These are phyloP conservation scores for Salix suchowensis DNA, from an alignment of 345 rosid genomes.

Conservation along the genomic window DNA sequence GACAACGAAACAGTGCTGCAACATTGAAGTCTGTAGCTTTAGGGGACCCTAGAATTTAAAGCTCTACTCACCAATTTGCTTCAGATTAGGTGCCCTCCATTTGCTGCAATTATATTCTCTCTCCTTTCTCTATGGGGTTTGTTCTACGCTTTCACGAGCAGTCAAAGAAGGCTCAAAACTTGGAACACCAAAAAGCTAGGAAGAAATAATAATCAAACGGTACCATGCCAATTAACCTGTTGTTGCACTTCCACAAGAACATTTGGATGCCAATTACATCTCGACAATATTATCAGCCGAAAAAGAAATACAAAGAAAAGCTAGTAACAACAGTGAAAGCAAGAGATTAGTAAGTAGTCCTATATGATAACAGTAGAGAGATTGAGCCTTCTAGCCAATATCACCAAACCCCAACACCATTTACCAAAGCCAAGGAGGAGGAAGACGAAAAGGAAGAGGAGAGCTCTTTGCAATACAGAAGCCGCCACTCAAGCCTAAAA, in stretches of 20 bases:
- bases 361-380: conserved; percentile 12
- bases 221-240: not conserved
- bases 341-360: not conserved
- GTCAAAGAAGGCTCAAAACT: not conserved
- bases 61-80: not conserved
- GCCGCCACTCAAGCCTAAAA: not conserved
- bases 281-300: not conserved
- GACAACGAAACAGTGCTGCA: conserved; percentile 26
- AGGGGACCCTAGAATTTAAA: conserved; percentile 12
- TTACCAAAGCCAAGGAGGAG: conserved; percentile 12
- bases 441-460: conserved; percentile 8
- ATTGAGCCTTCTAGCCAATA: conserved; percentile 57
- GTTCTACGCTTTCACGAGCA: not conserved
- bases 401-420: conserved; percentile 23
- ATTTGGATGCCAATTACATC: not conserved
- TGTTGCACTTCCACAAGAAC: not conserved
- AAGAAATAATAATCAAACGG: not conserved
- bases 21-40: conserved; percentile 28
- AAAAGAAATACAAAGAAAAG: not conserved
- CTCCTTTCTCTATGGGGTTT: not conserved
- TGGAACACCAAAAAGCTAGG: not conserved
- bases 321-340: not conserved
- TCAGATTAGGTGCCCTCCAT: conserved; percentile 9
- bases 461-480: conserved; percentile 8
- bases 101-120: not conserved